Conservation (phyloP, 306 rosid genomes). For the Begonia fuchsioides region DNA sequence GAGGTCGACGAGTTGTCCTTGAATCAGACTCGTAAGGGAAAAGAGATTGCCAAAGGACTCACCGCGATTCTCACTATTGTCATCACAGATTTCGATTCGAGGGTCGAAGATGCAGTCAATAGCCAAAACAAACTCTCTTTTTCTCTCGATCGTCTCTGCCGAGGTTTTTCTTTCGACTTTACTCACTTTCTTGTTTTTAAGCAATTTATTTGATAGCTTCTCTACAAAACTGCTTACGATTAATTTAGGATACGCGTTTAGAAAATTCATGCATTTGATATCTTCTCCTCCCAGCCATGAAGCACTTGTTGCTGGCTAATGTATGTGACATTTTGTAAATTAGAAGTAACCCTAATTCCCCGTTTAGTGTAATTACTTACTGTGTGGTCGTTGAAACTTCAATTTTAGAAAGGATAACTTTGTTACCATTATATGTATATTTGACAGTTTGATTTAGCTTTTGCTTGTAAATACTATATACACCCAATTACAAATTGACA, state of each 20-base stretch:
- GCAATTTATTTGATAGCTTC: no score
- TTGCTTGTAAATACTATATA: not conserved
- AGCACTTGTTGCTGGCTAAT: no score
- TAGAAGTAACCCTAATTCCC: no score
- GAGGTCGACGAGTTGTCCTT: not conserved
- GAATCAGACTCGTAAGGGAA: not conserved
- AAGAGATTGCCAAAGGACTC: constrained; percentile 6
- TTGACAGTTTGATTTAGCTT: not conserved
- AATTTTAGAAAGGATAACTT: no score
- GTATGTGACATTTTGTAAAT: no score
- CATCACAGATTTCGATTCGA: constrained; percentile 12
- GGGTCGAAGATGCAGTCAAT: constrained; percentile 5
- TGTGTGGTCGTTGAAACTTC: no score
- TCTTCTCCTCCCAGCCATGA: no score
- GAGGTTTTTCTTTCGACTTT: constrained; percentile 1
- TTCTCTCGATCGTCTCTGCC: constrained; percentile 8
- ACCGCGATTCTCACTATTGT: constrained; percentile 5
- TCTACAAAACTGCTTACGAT: no score
- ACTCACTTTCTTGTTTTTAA: not conserved
- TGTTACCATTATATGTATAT: not conserved
- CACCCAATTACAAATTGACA: no score
- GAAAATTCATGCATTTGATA: no score
- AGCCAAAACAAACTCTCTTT: constrained; percentile 11
- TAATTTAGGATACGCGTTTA: no score
- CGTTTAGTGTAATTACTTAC: no score